Evolutionary conservation across 352 stramenopile genomes (phyloP).

Genomic region (Elongisporangium undulatum): DNA sequence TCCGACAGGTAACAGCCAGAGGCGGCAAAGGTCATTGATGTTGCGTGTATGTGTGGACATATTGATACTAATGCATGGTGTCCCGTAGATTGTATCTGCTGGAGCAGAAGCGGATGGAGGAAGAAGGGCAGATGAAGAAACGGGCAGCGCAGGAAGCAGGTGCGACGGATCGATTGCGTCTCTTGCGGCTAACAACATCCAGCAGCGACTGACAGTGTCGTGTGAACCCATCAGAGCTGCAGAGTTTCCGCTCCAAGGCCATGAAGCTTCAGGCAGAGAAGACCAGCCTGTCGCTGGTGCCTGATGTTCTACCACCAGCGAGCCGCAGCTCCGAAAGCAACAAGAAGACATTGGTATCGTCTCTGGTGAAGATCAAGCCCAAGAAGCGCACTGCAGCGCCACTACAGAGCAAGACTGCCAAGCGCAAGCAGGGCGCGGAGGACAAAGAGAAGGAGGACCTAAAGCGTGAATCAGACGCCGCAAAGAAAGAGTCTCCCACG

Average conservation of each 20-base stretch:
- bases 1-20: constrained; percentile 36
- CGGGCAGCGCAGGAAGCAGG: constrained; percentile 25
- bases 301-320: constrained; percentile 6
- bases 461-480: not conserved
- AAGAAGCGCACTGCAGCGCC: constrained; percentile 36
- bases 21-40: not conserved
- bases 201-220: not conserved
- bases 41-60: constrained; percentile 1
- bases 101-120: constrained; percentile 55
- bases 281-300: constrained; percentile 13
- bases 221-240: constrained; percentile 28
- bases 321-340: too few relatives aligned
- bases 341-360: constrained; percentile 10
- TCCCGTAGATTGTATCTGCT: constrained; percentile 44
- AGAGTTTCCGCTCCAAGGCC: constrained; percentile 56
- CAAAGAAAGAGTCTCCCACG: not conserved
- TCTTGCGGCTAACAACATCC: constrained; percentile 1
- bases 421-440: not conserved
- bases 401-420: constrained; percentile 4
- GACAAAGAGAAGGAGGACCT: not conserved
- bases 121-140: constrained; percentile 26
- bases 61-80: constrained; percentile 1
- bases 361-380: constrained; percentile 38
- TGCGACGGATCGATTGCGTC: constrained; percentile 10
- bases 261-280: constrained; percentile 53